Evolutionary conservation across 1,284 basidiomycete species (phyloP).

Genomic region (Neonothopanus nambi): DNA sequence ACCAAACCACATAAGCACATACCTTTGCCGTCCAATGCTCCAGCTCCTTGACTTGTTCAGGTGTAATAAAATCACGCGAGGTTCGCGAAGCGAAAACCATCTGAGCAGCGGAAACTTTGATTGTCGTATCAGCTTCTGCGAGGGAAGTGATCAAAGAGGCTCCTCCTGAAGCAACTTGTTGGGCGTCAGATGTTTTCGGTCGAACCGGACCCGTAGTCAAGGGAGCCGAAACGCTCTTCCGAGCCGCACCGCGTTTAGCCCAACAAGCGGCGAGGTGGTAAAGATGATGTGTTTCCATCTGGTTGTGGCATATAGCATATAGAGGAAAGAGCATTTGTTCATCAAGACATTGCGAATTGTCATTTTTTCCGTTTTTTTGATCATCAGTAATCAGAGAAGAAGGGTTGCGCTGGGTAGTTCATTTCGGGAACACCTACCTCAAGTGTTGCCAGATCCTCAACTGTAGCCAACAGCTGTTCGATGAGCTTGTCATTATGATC

Average conservation of each 20-base stretch:
- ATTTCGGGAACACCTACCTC: slow-evolving; percentile 48
- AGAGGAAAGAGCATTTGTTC: slow-evolving; percentile 9
- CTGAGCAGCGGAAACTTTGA: slow-evolving; percentile 76
- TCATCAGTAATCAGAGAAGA: too few species aligned
- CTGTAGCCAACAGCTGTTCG: slow-evolving; percentile 47
- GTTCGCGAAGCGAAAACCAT: slow-evolving; percentile 83
- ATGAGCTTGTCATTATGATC: slow-evolving; percentile 75
- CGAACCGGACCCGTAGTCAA: slow-evolving; percentile 45
- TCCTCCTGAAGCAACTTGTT: not conserved
- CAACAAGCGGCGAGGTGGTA: slow-evolving; percentile 73
- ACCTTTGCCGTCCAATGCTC: slow-evolving; percentile 72
- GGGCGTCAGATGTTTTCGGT: slow-evolving; percentile 25
- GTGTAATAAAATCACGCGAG: slow-evolving; percentile 78
- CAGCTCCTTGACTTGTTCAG: slow-evolving; percentile 60
- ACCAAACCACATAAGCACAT: slow-evolving; percentile 20
- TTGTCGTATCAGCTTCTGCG: slow-evolving; percentile 42
- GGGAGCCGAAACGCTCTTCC: slow-evolving; percentile 32
- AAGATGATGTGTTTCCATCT: slow-evolving; percentile 86
- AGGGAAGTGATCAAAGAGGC: slow-evolving; percentile 31
- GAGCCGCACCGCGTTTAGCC: slow-evolving; percentile 29
- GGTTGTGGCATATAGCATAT: slow-evolving; percentile 2
- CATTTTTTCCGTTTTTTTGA: too few species aligned
- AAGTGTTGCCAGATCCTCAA: slow-evolving; percentile 59
- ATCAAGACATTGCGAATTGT: too few species aligned
- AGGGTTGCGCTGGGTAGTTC: slow-evolving; percentile 3